A percentile compares a stretch with the other conserved stretches of the same genome.
phyloP scores from a whole-genome alignment of 83 land plant species.

The Larix sibirica region DNA sequence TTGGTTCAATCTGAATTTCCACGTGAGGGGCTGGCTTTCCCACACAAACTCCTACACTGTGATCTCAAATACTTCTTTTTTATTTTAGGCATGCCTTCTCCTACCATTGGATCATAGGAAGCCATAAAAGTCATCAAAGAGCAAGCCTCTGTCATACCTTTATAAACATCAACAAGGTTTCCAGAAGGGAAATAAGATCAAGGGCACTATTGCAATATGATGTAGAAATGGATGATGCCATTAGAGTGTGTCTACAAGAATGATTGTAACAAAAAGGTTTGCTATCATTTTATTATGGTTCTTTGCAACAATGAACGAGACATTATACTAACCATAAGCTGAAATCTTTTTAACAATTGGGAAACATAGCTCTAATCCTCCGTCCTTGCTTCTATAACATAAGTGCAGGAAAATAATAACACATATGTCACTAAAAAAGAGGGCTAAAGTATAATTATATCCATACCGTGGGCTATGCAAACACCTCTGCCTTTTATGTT shows the following conservation, averaged over 20 bases:
- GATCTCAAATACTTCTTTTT: background rate
- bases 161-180: background rate
- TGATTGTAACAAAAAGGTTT: too few relatives aligned
- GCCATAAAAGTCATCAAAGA: slow-evolving; percentile 71
- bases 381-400: slow-evolving; percentile 15
- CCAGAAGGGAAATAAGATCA: background rate
- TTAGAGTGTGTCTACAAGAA: too few relatives aligned
- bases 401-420: background rate
- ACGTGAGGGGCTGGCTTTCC: slow-evolving; percentile 87
- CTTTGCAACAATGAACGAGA: background rate
- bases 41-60: slow-evolving; percentile 58
- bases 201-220: background rate
- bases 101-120: slow-evolving; percentile 34
- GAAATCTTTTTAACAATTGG: slow-evolving; percentile 67
- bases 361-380: slow-evolving; percentile 21
- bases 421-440: background rate
- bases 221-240: too few relatives aligned
- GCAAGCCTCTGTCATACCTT: slow-evolving; percentile 85
- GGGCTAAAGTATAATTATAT: too few relatives aligned
- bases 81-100: background rate
- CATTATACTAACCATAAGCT: slow-evolving; percentile 75
- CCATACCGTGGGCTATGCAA: too few relatives aligned
- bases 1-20: slow-evolving; percentile 44
- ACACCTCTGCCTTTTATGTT: too few relatives aligned
- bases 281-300: too few relatives aligned